Evolutionary conservation across 2,329 filamentous ascomycete genomes (phyloP).

Genomic region (Aureobasidium sp.): DNA sequence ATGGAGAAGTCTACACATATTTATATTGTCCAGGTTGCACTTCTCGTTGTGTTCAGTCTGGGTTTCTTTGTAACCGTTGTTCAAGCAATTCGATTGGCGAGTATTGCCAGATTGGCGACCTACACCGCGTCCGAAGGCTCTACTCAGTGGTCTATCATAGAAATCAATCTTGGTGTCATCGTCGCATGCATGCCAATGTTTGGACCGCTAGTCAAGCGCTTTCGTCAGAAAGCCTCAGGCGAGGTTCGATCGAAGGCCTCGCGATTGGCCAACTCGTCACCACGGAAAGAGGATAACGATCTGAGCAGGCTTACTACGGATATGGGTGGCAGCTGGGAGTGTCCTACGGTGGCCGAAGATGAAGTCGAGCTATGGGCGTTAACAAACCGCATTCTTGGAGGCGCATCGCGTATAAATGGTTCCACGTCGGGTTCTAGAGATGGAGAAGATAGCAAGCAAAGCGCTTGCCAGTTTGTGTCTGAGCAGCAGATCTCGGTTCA

Average conservation of each 20-base stretch:
- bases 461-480: background rate
- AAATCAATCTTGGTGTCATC: background rate
- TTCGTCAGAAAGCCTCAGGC: background rate
- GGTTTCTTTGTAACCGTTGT: background rate
- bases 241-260: background rate
- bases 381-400: background rate
- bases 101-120: background rate
- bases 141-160: background rate
- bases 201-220: background rate
- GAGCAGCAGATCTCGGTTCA: background rate
- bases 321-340: background rate
- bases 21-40: background rate
- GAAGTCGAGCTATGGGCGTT: constrained; percentile 5
- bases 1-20: no score
- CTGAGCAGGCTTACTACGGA: background rate
- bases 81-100: background rate
- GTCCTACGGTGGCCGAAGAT: background rate
- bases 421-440: background rate
- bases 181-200: background rate
- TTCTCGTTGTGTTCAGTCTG: background rate
- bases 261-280: background rate
- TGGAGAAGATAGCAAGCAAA: background rate
- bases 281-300: background rate
- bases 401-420: background rate
- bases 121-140: background rate